phyloP scores from a whole-genome alignment of 2,329 filamentous ascomycete genomes.

The Rachicladosporium sp. region DNA sequence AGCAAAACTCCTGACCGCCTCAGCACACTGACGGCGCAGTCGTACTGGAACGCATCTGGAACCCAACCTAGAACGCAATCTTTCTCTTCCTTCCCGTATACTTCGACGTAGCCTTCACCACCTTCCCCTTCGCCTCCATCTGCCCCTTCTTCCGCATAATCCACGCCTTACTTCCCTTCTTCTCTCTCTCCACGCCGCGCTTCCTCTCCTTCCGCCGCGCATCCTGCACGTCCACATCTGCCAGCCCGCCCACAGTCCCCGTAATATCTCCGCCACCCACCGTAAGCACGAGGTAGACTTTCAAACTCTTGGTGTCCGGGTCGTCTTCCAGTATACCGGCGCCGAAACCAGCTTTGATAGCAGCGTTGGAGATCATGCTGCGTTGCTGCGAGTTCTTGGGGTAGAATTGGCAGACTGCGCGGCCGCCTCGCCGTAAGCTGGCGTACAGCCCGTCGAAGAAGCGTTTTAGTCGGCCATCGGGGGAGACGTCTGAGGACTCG shows the following conservation, averaged over 20 bases:
- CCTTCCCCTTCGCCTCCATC: conserved; percentile 87
- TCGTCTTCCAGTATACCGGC: conserved; percentile 93
- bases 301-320: conserved; percentile 88
- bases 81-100: conserved; percentile 87
- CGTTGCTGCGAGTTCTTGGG: conserved; percentile 89
- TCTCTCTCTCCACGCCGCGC: conserved; percentile 40
- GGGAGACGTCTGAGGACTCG: conserved; percentile 62
- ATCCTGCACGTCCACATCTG: conserved; percentile 67
- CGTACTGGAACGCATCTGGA: too few relatives aligned
- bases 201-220: conserved; percentile 42
- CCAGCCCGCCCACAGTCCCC: conserved; percentile 77
- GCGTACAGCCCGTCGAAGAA: conserved; percentile 94
- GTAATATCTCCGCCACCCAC: conserved; percentile 78
- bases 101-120: conserved; percentile 84
- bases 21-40: too few relatives aligned
- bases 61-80: conserved; percentile 51
- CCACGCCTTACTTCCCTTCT: conserved; percentile 76
- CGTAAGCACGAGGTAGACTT: conserved; percentile 89
- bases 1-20: too few relatives aligned
- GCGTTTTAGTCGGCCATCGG: conserved; percentile 61
- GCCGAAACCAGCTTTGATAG: conserved; percentile 87
- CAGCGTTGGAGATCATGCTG: conserved; percentile 81
- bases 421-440: conserved; percentile 66
- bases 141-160: conserved; percentile 81
- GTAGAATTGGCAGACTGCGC: conserved; percentile 95